Base-by-base conservation (phyloP, 257 asterid genomes). In the Nemophila menziesii region DNA sequence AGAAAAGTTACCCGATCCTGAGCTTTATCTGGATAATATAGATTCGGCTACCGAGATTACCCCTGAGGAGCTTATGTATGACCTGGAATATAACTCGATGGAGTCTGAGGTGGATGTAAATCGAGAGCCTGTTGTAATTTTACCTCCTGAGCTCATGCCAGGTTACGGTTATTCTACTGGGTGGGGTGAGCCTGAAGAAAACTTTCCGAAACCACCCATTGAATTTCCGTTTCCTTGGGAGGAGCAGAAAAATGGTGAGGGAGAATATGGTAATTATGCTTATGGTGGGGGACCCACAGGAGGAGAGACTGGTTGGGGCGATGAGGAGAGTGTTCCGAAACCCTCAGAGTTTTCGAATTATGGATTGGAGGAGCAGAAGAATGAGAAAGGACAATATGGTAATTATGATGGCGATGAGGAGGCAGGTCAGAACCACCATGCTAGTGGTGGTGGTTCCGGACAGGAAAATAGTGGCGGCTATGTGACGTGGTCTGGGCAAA, bases 111-210 rank as follows among this genome's bases (percentile, higher is more conserved):
- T 50, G 5, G 69, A 54, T 15, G 64, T 57, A 44, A 38, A 57
- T n/a, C 63, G 36, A 5, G 89, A 70, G 1, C 67, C 73, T 3
- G 92, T 74, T 11, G 56, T 83, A 6, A 63, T 76, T n/a, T 76
- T 79, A 44, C 85, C 89, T 5, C 79, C 76, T 60, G 50, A 70
- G 26, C 74, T 74, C 39, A 43, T 64, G 36, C 46, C 70, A 40
- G 54, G 58, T 22, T 65, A n/a, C n/a, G 59, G 43, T 67, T 54
- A 23, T 70, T 53, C 51, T 26, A 8, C 68, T 11, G 94, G 92
- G 23, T 82, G 92, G 94, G 93, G 92, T 1, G 86, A 72, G 1
- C 47, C 14, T 11, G 86, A 72, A 16, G 79, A 68, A 17, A 55
- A 51, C 34, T 43, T 61, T 8, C 53, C 43, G 20, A 60, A 41